Percentiles rank a stretch among this genome's conserved stretches.
These are phyloP conservation scores for Gigaspora rosea DNA, from an alignment of 192 early-diverging fungal species.

Conservation along the genomic window DNA sequence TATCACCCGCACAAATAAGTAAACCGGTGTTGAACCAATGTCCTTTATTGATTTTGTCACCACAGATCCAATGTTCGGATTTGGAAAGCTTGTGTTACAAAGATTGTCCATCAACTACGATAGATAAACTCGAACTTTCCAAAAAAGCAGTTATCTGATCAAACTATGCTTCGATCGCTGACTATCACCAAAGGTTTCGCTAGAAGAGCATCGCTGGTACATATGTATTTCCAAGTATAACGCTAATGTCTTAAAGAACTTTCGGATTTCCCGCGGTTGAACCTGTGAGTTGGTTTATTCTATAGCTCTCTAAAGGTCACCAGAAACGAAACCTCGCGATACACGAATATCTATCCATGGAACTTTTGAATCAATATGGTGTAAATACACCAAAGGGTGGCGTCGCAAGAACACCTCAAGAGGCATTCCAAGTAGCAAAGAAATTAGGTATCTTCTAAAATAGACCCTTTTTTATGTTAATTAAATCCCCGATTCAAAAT, in stretches of 20 bases:
- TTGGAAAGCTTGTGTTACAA: too few species aligned
- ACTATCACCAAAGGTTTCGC: neutral
- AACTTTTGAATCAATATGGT: conserved; percentile 87
- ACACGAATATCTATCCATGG: conserved; percentile 97
- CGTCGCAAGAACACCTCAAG: conserved; percentile 84
- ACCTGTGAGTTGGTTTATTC: neutral
- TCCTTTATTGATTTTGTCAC: too few species aligned
- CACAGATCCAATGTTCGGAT: too few species aligned
- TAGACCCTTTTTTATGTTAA: neutral
- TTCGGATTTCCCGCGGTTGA: too few species aligned
- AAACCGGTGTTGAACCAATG: too few species aligned
- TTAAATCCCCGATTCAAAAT: neutral
- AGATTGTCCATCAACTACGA: too few species aligned
- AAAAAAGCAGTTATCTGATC: too few species aligned
- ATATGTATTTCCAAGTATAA: neutral
- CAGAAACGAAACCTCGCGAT: conserved; percentile 91
- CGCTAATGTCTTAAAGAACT: too few species aligned
- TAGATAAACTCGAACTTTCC: too few species aligned
- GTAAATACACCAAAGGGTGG: conserved; percentile 86
- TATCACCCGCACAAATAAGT: too few species aligned
- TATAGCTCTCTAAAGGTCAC: conserved; percentile 42
- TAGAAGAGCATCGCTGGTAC: conserved; percentile 14
- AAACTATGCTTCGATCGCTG: conserved; percentile 21
- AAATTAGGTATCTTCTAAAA: conserved; percentile 61
- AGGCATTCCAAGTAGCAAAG: conserved; percentile 86